phyloP scores from a whole-genome alignment of 768 basidiomycete species.

The Clitopilus hobsonii region DNA sequence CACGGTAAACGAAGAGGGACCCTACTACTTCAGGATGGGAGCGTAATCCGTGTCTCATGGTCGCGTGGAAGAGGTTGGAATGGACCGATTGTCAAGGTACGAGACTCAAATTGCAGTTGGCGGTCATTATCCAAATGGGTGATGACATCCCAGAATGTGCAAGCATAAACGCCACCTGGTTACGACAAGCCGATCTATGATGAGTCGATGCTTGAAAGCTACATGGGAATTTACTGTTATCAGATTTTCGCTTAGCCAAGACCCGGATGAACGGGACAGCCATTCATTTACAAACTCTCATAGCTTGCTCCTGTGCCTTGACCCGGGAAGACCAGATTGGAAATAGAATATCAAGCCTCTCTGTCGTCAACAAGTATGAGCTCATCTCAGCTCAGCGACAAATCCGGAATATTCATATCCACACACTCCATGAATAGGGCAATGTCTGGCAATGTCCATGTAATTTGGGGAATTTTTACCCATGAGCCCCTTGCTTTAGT shows the following conservation, averaged over 20 bases:
- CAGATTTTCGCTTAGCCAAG: conserved; percentile 11
- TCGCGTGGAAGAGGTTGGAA: conserved; percentile 26
- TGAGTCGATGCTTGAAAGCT: conserved; percentile 8
- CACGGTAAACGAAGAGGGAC: conserved; percentile 9
- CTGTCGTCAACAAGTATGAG: neutral
- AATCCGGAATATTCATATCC: neutral
- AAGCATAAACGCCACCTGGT: conserved; percentile 19
- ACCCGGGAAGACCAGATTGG: neutral
- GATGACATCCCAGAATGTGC: conserved; percentile 11
- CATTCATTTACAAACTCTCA: neutral
- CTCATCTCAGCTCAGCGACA: neutral
- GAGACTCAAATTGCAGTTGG: conserved; percentile 1
- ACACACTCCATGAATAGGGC: neutral
- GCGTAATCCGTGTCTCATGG: conserved; percentile 23
- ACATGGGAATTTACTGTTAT: conserved; percentile 8
- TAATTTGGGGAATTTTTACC: neutral
- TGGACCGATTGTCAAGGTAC: conserved; percentile 29
- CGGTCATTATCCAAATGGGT: conserved; percentile 16
- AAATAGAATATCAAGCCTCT: neutral
- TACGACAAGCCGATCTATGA: conserved; percentile 25
- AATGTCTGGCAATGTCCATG: neutral
- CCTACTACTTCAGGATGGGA: conserved; percentile 11
- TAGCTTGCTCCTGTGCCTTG: neutral
- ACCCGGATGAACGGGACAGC: conserved; percentile 4
- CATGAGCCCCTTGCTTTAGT: neutral